phyloP scores from a whole-genome alignment of 2,329 filamentous ascomycete species.

The Calonectria pteridis region DNA sequence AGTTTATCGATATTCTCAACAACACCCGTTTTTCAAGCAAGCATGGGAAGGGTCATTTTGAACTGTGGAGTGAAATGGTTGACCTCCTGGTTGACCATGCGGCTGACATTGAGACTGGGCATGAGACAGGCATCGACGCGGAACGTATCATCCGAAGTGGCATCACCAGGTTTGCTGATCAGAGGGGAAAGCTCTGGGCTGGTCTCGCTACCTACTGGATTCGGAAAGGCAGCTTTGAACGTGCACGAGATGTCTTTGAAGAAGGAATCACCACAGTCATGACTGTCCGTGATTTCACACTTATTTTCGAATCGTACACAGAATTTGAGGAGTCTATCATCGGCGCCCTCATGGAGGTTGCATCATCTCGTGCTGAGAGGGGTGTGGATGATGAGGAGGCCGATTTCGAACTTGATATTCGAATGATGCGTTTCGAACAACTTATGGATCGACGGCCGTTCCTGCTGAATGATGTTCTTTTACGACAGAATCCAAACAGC shows the following conservation, averaged over 20 bases:
- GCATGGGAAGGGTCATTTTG: conserved; percentile 93
- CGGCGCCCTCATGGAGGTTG: conserved; percentile 89
- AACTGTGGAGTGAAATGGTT: conserved; percentile 98
- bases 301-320: conserved; percentile 95
- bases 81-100: conserved; percentile 94
- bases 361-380: conserved; percentile 82
- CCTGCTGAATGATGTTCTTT: conserved; percentile 92
- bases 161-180: conserved; percentile 90
- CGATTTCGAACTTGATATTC: conserved; percentile 94
- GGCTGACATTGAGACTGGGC: conserved; percentile 83
- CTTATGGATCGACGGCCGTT: conserved; percentile 98
- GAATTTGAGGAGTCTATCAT: conserved; percentile 99
- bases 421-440: conserved; percentile 98
- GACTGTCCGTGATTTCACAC: conserved; percentile 97
- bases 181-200: conserved; percentile 94
- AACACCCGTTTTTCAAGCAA: conserved; percentile 92
- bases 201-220: conserved; percentile 98
- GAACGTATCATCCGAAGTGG: conserved; percentile 94
- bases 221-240: conserved; percentile 90
- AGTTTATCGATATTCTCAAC: conserved; percentile 93
- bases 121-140: conserved; percentile 87
- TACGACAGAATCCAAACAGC: conserved; percentile 96
- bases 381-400: conserved; percentile 83
- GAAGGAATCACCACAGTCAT: conserved; percentile 98
- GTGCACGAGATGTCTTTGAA: conserved; percentile 92